Base-by-base conservation (phyloP, 1,284 basidiomycete genomes). In the Caloboletus inedulis region DNA sequence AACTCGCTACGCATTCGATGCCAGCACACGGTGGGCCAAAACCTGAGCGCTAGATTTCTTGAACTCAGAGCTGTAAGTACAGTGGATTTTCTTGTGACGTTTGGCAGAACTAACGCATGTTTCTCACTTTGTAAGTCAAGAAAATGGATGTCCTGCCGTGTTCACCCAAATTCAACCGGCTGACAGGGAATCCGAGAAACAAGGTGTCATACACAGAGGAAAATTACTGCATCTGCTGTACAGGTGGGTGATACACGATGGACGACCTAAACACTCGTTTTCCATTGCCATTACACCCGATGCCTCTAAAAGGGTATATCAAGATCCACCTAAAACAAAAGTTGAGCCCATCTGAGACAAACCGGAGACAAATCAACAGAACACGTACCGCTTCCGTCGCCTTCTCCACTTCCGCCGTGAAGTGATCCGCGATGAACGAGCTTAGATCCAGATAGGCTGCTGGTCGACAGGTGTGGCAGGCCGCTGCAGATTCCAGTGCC, bases 381-480 rank as follows among this genome's bases (percentile, higher is more conserved):
- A 39, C 34, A 68, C 69, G 48, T 14, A 68, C 65, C 35, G 50
- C 54, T 49, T 71, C 66, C 31, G 63, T 68, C 44, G 48, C 47
- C 59, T 54, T 69, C 18, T 67, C 66, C 33, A 68, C 59, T 25
- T 68, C 69, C 44, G 51, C 56, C 43, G 55, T 51, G 23, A 68
- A 68, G 47, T 68, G 62, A 3, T 71, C 66, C 25, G 52, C 59
- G 4, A 70, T 59, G 49, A 68, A 71, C 35, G 60, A 56, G 53
- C 64, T 70, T 10, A 71, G 34, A 45, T 68, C 66, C 9, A 68
- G 48, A 31, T 66, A 68, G 0, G 68, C 69, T 12, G 61, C 51
- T 2, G 68, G 53, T 44, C 66, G 66, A 57, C 69, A 71, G 5
- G 53, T 64, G 19, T 58, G 64, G 37, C 66, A 68, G 4, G 44